These are phyloP conservation scores for Aspergillus indologenus DNA, from an alignment of 495 filamentous ascomycete species.

Conservation along the genomic window DNA sequence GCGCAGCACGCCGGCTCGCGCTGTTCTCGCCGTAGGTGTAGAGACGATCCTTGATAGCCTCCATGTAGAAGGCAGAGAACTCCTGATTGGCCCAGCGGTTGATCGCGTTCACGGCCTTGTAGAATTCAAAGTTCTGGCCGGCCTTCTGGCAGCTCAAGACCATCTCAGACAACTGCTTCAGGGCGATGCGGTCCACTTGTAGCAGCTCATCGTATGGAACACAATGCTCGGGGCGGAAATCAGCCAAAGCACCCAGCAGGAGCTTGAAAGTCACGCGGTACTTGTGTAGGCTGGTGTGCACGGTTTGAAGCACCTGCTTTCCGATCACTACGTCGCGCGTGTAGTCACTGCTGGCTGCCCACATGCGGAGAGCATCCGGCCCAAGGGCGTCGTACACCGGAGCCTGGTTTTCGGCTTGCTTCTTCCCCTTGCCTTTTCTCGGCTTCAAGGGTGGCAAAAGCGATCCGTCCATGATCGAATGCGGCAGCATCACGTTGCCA, in stretches of 20 bases:
- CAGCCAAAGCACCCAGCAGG: conserved; percentile 72
- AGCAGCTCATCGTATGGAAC: conserved; percentile 43
- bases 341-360: conserved; percentile 90
- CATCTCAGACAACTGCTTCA: conserved; percentile 66
- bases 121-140: conserved; percentile 74
- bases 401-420: conserved; percentile 42
- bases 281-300: conserved; percentile 75
- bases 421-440: conserved; percentile 52
- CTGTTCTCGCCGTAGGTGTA: conserved; percentile 71
- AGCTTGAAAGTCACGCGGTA: conserved; percentile 85
- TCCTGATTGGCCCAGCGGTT: conserved; percentile 77
- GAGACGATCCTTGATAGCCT: conserved; percentile 82
- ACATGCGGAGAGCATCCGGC: conserved; percentile 83
- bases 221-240: conserved; percentile 45
- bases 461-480: conserved; percentile 78
- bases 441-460: conserved; percentile 58
- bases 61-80: conserved; percentile 91
- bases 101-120: conserved; percentile 67
- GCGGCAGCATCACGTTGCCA: conserved; percentile 82
- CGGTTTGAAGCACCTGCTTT: conserved; percentile 65
- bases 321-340: conserved; percentile 81
- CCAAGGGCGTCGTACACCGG: conserved; percentile 60
- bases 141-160: conserved; percentile 56
- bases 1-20: conserved; percentile 49
- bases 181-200: conserved; percentile 68